Conservation (phyloP, 2,329 filamentous ascomycete genomes). For the Daldinia sp. region DNA sequence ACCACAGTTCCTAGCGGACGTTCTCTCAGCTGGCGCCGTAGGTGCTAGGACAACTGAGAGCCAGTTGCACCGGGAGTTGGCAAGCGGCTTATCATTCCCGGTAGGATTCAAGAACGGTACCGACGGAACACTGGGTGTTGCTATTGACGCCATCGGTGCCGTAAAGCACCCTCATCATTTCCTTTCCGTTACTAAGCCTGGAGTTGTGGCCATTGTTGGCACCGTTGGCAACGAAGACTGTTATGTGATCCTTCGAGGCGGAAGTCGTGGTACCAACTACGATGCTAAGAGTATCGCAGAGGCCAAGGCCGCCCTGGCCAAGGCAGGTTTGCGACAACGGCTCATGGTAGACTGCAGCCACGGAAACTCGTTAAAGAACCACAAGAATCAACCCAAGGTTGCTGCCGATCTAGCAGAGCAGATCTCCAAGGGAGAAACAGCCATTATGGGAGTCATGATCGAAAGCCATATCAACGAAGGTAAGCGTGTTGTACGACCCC, state of each 20-base stretch:
- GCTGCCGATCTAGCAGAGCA: constrained; percentile 85
- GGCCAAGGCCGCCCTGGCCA: constrained; percentile 81
- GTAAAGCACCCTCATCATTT: constrained; percentile 95
- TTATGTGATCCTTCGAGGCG: constrained; percentile 94
- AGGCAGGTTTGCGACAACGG: constrained; percentile 78
- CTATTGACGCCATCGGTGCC: constrained; percentile 94
- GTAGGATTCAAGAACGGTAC: constrained; percentile 99
- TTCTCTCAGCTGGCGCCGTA: constrained; percentile 91
- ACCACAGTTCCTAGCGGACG: constrained; percentile 93
- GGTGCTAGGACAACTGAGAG: constrained; percentile 97
- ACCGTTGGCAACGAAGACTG: constrained; percentile 96
- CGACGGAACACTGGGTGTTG: constrained; percentile 88
- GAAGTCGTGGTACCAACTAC: constrained; percentile 94
- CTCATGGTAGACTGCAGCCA: constrained; percentile 99
- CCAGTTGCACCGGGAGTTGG: constrained; percentile 94
- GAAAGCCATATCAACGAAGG: constrained; percentile 97
- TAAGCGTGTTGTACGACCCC: constrained; percentile 54
- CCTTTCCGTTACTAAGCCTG: constrained; percentile 96
- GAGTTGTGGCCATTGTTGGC: constrained; percentile 92
- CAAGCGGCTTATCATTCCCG: constrained; percentile 93
- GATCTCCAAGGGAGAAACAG: constrained; percentile 83
- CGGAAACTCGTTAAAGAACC: constrained; percentile 94
- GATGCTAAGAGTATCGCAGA: constrained; percentile 85
- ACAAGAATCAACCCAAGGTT: constrained; percentile 97
- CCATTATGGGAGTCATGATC: constrained; percentile 98